Evolutionary conservation across 2,329 filamentous ascomycete species (phyloP), one percentile per base, ranked within the genome.

Genomic region (Phaeoacremonium minimum): DNA sequence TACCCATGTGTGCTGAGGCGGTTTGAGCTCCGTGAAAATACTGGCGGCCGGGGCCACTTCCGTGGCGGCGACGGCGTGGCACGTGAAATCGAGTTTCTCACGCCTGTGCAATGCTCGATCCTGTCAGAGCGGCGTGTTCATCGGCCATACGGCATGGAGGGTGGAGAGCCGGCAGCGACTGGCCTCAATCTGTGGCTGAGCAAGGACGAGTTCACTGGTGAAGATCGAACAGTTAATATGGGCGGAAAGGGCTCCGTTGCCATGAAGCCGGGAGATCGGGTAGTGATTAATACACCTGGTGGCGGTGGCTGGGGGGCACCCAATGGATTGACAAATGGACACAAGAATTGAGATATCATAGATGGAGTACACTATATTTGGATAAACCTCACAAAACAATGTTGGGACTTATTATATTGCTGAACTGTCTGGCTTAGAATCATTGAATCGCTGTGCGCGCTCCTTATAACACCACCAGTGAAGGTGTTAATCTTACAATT

Each of bases 1-100:
- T 85, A 86, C 50, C 83, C 83, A 0, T 80, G 85, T 4, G 56
- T 87, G 0, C 60, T 87, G 9, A 66, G 78, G 6, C 73, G 83
- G 47, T 86, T 85, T 55, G 69, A 69, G 5, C 56, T 87, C 4
- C 58, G 83, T 3, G 45, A 61, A 3, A 75, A 71, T 0, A 79
- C 72, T 31, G 74, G 73, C 5, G 83, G 83, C 0, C 51, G 57
- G 3, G 83, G 83, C n/a, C 7, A 14, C 28, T 33, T 33, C 36
- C 36, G 36, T 5, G 38, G 38, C 28, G 38, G 38, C 12, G 38
- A 41, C 26, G 38, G 38, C 19, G 38, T 38, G 22, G 38, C 35
- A 18, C 35, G 38, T 11, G 38, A 41, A 31, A 41, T 41, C 32
- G 38, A 41, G 38, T 41, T 41, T 19, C 35, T 41, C 20, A 33